Evolutionary conservation across 495 filamentous ascomycete genomes (phyloP), one percentile per base, ranked within the genome.

Genomic region (Aspergillus cristatus): DNA sequence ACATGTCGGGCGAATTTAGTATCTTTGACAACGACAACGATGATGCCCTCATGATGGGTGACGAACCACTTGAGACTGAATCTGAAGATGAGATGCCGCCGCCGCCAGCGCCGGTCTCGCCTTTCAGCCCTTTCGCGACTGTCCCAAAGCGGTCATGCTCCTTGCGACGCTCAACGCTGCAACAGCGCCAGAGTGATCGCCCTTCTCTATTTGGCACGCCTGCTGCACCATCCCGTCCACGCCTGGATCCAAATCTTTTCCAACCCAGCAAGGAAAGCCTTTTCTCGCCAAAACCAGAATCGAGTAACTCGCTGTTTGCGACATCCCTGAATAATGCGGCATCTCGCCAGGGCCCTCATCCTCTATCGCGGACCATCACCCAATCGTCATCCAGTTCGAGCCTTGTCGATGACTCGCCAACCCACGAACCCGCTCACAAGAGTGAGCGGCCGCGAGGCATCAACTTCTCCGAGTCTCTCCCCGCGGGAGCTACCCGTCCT

Each of bases 321-420:
- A 45, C 43, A n/a, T 41, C 18, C 20, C 32, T 30, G 10, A 47
- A 47, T 15, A 24, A 24, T 8, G 20, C 20, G 20, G 8, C 4
- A 17, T 29, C 45, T 3, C 55, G 57, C n/a, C 48, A 47, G 26
- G 34, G 60, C 29, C 84, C 83, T 22, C 90, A 95, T 56, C 88
- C 89, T 14, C 71, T 96, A 12, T 93, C 89, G 14, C 77, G 86
- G 22, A 81, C 82, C 0, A 73, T 94, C 28, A 88, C 83, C 1
- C 82, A 84, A 18, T 91, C 86, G 1, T 90, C 86, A 3, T 91
- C 87, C 1, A 73, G 68, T 34, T 88, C 85, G 8, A 90, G 83
- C 47, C 49, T 87, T 35, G 67, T 65, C 0, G 82, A 84, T 50
- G 85, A 91, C 30, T 85, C 82, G 5, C 82, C 82, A 0, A 83